These are phyloP conservation scores for Nemania abortiva DNA, from an alignment of 2,329 filamentous ascomycete genomes.

Conservation along the genomic window DNA sequence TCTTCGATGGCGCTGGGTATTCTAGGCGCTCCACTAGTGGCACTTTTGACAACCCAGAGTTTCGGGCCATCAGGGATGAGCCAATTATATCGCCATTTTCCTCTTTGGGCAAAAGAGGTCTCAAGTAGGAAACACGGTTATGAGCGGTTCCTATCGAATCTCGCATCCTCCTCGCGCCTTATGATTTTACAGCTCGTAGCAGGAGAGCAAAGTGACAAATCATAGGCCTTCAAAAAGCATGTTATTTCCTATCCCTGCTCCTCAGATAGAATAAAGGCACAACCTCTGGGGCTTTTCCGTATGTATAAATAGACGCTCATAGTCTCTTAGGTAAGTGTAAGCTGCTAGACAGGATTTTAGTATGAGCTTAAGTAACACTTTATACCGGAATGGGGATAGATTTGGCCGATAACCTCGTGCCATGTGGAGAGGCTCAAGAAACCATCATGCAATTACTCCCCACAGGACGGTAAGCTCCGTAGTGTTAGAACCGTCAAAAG, in stretches of 20 bases:
- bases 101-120: background rate
- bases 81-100: conserved; percentile 1
- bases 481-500: background rate
- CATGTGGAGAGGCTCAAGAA: conserved; percentile 21
- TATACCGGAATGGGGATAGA: conserved; percentile 17
- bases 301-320: background rate
- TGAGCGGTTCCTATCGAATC: background rate
- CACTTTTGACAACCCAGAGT: conserved; percentile 1
- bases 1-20: background rate
- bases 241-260: background rate
- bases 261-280: background rate
- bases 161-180: background rate
- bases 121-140: background rate
- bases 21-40: background rate
- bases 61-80: background rate
- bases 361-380: background rate
- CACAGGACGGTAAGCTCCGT: conserved; percentile 27
- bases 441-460: background rate
- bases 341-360: conserved; percentile 2
- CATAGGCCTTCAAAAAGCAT: background rate
- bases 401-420: background rate
- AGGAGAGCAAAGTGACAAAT: background rate
- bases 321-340: conserved; percentile 8
- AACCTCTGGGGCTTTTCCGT: background rate
- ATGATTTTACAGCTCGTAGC: background rate